Evolutionary conservation across 306 rosid genomes (phyloP).

Genomic region (Dalbergia cultrata): DNA sequence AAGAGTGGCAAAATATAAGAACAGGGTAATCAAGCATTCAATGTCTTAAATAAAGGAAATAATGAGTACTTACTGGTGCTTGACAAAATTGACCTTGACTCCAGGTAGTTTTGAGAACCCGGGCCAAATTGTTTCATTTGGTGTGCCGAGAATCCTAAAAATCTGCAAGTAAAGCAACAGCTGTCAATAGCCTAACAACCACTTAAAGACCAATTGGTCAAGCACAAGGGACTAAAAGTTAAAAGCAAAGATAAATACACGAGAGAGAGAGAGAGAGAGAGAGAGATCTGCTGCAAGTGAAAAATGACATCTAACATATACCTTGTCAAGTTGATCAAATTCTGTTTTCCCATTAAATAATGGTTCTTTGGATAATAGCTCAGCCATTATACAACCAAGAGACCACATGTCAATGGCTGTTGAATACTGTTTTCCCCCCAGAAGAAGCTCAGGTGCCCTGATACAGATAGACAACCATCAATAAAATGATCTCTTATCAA

Average conservation of each 20-base stretch:
- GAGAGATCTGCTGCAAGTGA: background rate
- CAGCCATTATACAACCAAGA: conserved; percentile 98
- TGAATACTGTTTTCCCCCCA: conserved; percentile 89
- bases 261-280: background rate
- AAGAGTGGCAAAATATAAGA: conserved; percentile 89
- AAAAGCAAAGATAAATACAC: conserved; percentile 3
- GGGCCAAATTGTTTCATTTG: conserved; percentile 96
- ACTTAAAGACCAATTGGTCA: background rate
- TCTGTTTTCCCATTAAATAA: conserved; percentile 94
- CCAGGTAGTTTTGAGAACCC: conserved; percentile 98
- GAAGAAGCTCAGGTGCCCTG: conserved; percentile 98
- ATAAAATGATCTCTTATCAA: conserved; percentile 38
- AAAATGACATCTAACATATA: conserved; percentile 38
- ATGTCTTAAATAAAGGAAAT: conserved; percentile 47
- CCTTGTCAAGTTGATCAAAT: conserved; percentile 99
- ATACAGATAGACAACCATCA: conserved; percentile 46
- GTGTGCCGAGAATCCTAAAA: conserved; percentile 92
- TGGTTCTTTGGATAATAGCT: conserved; percentile 91
- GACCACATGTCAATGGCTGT: conserved; percentile 99
- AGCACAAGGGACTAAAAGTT: conserved; percentile 8
- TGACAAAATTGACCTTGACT: conserved; percentile 96
- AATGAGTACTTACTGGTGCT: conserved; percentile 90
- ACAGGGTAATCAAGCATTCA: conserved; percentile 50
- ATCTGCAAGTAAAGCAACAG: conserved; percentile 61
- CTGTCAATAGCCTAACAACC: conserved; percentile 14